phyloP scores from a whole-genome alignment of 1,139 yeast species.

The Hansenula sp. region DNA sequence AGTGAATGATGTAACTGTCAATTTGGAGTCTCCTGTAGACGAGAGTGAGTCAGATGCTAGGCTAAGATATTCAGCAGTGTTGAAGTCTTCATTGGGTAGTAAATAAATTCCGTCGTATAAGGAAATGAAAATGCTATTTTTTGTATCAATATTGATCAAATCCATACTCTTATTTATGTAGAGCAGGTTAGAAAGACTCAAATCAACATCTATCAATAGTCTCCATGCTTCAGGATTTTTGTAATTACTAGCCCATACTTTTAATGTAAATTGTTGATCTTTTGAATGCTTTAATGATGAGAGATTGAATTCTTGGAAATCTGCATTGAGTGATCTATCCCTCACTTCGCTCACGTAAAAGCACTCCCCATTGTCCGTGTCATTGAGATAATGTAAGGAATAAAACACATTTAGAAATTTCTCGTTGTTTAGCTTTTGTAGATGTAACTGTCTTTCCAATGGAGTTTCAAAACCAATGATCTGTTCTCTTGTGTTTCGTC shows the following conservation, averaged over 20 bases:
- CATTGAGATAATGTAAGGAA: constrained; percentile 27
- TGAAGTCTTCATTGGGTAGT: constrained; percentile 11
- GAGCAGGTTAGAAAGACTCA: constrained; percentile 25
- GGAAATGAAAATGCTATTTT: constrained; percentile 31
- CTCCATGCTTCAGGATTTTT: constrained; percentile 22
- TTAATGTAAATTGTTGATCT: constrained; percentile 13
- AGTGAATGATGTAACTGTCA: constrained; percentile 19
- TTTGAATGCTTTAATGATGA: constrained; percentile 5
- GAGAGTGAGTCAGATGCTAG: neutral
- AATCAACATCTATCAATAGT: constrained; percentile 18
- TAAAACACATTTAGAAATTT: constrained; percentile 32
- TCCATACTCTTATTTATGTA: constrained; percentile 26
- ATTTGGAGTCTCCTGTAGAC: neutral
- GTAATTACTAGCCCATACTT: constrained; percentile 21
- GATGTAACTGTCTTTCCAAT: constrained; percentile 25
- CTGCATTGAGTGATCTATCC: constrained; percentile 28
- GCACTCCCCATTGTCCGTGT: constrained; percentile 21
- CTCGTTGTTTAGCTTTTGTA: constrained; percentile 25
- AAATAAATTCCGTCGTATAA: constrained; percentile 37
- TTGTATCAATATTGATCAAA: constrained; percentile 15
- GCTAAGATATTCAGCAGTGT: constrained; percentile 9
- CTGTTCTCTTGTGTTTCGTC: constrained; percentile 14
- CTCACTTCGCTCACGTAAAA: constrained; percentile 38
- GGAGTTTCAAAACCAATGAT: constrained; percentile 20
- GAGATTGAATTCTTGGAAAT: constrained; percentile 29